Percentiles rank a stretch among this genome's conserved stretches.
phyloP scores from a whole-genome alignment of 352 stramenopile species.

The Stramenopiles sp. region DNA sequence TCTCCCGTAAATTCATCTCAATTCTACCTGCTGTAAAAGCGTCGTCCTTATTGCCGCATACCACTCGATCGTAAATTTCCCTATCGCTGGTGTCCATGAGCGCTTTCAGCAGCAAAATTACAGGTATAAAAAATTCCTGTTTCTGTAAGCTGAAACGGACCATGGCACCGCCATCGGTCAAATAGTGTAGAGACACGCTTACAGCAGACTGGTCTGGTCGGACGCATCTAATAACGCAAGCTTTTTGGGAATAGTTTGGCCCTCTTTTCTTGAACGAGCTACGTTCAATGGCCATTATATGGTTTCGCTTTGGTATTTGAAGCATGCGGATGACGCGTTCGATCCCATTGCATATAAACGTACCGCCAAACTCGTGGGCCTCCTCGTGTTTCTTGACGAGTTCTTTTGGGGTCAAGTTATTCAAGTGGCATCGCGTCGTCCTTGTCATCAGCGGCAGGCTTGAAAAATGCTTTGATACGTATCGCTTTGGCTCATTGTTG shows the following conservation, averaged over 20 bases:
- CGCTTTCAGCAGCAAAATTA: conserved; percentile 88
- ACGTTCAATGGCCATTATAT: conserved; percentile 70
- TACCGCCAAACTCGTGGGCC: conserved; percentile 90
- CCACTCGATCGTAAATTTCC: conserved; percentile 90
- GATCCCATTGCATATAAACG: conserved; percentile 98
- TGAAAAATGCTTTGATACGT: conserved; percentile 44
- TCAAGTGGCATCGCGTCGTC: conserved; percentile 82
- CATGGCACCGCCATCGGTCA: conserved; percentile 84
- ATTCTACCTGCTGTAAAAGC: conserved; percentile 88
- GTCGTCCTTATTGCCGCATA: conserved; percentile 72
- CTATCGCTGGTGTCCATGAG: conserved; percentile 54
- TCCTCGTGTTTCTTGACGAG: conserved; percentile 69
- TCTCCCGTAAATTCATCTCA: conserved; percentile 88
- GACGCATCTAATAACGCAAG: conserved; percentile 88
- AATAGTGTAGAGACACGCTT: conserved; percentile 94
- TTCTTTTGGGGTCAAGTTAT: conserved; percentile 50
- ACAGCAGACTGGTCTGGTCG: conserved; percentile 79
- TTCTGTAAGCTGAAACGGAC: conserved; percentile 89
- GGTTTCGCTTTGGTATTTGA: conserved; percentile 65
- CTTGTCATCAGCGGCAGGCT: conserved; percentile 94
- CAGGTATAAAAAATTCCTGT: conserved; percentile 94
- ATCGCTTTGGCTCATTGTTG: conserved; percentile 24
- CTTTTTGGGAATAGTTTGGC: conserved; percentile 78
- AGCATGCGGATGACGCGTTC: conserved; percentile 91
- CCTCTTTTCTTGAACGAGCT: conserved; percentile 81